Base-by-base conservation (phyloP, 768 basidiomycete genomes). In the Austroboletus festivus region DNA sequence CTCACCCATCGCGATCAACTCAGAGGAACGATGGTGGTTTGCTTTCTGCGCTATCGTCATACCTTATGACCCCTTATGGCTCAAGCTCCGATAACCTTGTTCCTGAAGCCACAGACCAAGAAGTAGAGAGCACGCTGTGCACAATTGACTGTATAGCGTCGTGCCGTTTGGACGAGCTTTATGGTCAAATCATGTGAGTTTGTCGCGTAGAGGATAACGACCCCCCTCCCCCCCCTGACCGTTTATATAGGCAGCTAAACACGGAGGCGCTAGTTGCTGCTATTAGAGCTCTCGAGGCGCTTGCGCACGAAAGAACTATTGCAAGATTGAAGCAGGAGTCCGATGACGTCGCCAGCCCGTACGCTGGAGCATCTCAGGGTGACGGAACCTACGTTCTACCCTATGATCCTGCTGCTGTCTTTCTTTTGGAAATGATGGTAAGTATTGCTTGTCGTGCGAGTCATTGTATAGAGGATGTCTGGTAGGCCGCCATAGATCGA, bases 331-430 rank as follows among this genome's bases (percentile, higher is more conserved):
- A 81, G 58, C 81, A 83, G 48, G 83, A 83, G 55, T 74, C 76
- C 1, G 85, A 88, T 50, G 88, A 89, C 41, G 63, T 67, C 44
- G 60, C 65, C 34, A 59, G 71, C 22, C 64, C 75, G 1, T 63
- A 59, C 31, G 62, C 55, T 15, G 58, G 58, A n/a, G 53, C 61
- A 13, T 59, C 69, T 2, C 60, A 73, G 18, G 70, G 70, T 60
- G 78, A 78, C 23, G 72, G 64, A 5, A 60, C 69, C 2, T 78
- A 74, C 45, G 78, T 85, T 43, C 70, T 95, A 9, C 83, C 94
- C 10, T 99, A 98, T 58, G 96, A 99, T 64, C 93, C 96, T 11
- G 90, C 93, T 3, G 90, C 93, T 8, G 85, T 96, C 1, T 95
- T 97, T 70, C 81, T 98, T 31, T 69, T 98, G 52, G 96, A 99